phyloP scores from a whole-genome alignment of 495 filamentous ascomycete genomes.

The Lophium mytilinum region DNA sequence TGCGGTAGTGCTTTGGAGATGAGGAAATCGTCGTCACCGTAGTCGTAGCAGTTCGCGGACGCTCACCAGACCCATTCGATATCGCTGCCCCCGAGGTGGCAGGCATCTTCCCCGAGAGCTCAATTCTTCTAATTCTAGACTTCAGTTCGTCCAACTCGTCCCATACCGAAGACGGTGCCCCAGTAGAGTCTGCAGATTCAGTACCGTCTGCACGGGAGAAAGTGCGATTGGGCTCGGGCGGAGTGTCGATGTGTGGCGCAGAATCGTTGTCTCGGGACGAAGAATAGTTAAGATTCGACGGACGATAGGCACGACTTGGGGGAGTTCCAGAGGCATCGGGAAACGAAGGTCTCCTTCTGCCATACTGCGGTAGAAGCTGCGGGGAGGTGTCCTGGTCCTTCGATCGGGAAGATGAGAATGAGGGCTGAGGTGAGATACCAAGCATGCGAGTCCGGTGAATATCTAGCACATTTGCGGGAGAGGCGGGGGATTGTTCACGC shows the following conservation, averaged over 20 bases:
- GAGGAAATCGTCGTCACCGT: slow-evolving; percentile 88
- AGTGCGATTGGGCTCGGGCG: slow-evolving; percentile 7
- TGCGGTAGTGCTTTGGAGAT: slow-evolving; percentile 63
- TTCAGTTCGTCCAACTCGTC: slow-evolving; percentile 96
- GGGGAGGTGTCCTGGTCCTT: slow-evolving; percentile 33
- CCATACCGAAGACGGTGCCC: slow-evolving; percentile 87
- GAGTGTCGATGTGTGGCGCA: slow-evolving; percentile 10
- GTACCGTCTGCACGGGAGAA: slow-evolving; percentile 46
- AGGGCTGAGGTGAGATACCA: slow-evolving; percentile 16
- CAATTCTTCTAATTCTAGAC: slow-evolving; percentile 84
- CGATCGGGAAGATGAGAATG: slow-evolving; percentile 5
- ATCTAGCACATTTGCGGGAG: slow-evolving; percentile 12
- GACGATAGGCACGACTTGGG: slow-evolving; percentile 18
- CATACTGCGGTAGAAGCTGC: slow-evolving; percentile 35
- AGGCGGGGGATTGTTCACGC: slow-evolving; percentile 20
- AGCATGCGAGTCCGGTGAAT: slow-evolving; percentile 11
- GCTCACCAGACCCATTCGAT: slow-evolving; percentile 64
- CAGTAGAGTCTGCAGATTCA: slow-evolving; percentile 76
- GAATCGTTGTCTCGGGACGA: slow-evolving; percentile 18
- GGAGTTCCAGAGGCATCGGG: slow-evolving; percentile 17
- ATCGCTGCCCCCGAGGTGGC: slow-evolving; percentile 71
- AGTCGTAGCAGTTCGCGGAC: slow-evolving; percentile 84
- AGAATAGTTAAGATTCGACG: slow-evolving; percentile 25
- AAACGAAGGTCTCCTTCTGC: slow-evolving; percentile 41
- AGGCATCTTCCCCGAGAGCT: slow-evolving; percentile 80